Evolutionary conservation across 2,329 filamentous ascomycete genomes (phyloP).

Genomic region (Cryphonectria nitschkei): DNA sequence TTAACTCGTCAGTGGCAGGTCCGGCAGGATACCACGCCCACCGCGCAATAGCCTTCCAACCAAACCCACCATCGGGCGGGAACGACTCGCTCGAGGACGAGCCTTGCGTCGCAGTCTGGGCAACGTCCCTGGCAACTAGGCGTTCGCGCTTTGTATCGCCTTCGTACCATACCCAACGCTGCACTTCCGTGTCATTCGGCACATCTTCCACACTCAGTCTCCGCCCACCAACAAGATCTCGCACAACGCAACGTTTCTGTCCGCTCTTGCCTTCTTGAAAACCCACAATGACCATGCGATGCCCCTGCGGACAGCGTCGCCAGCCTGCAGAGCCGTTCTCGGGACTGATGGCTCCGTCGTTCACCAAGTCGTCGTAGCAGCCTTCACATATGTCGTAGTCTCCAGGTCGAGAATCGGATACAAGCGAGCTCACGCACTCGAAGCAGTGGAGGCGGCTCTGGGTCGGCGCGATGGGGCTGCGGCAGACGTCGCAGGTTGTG

Average conservation of each 20-base stretch:
- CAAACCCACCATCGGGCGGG: slow-evolving; percentile 77
- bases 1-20: slow-evolving; percentile 71
- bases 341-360: slow-evolving; percentile 65
- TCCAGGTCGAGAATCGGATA: slow-evolving; percentile 56
- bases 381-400: slow-evolving; percentile 83
- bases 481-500: slow-evolving; percentile 80
- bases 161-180: slow-evolving; percentile 57
- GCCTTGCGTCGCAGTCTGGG: slow-evolving; percentile 45
- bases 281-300: slow-evolving; percentile 81
- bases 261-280: slow-evolving; percentile 72
- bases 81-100: slow-evolving; percentile 48
- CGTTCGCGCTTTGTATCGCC: slow-evolving; percentile 45
- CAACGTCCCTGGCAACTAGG: slow-evolving; percentile 56
- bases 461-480: slow-evolving; percentile 69
- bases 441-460: slow-evolving; percentile 80
- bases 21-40: slow-evolving; percentile 80
- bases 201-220: slow-evolving; percentile 64
- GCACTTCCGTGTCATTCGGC: slow-evolving; percentile 41
- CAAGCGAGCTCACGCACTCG: slow-evolving; percentile 62
- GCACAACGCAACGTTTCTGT: slow-evolving; percentile 67
- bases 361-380: slow-evolving; percentile 74
- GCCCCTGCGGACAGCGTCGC: slow-evolving; percentile 78
- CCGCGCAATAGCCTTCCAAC: slow-evolving; percentile 63
- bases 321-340: slow-evolving; percentile 82
- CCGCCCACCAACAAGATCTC: slow-evolving; percentile 78